Base-by-base conservation (phyloP, 768 basidiomycete genomes). In the Rossbeevera mucosa region DNA sequence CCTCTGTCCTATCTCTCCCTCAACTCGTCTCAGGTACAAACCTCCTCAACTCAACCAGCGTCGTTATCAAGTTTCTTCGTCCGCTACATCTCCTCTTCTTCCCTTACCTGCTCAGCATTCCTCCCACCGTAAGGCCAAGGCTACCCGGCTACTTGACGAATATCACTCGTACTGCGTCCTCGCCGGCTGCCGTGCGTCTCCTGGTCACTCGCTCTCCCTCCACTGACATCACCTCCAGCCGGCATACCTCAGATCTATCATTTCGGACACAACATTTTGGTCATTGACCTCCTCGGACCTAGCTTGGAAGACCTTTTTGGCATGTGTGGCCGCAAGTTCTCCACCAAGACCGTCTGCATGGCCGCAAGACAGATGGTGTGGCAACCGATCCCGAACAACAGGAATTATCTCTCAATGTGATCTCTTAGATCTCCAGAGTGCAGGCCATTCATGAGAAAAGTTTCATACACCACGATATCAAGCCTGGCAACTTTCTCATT, bases 371-470 rank as follows among this genome's bases (percentile, higher is more conserved):
- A 98, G 73, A 98, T 93, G 90, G 90, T 90, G 54, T 53, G 80
- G 64, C 29, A 16, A 16, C 30, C 20, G 2, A 1, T 29, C 45
- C 29, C 25, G 47, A 29, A 51, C 49, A 42, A 26, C 31, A 38
- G 25, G 1, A 51, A 38, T 12, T 51, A 44, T 22, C 59, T 3
- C 36, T 38, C 58, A 38, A 52, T 44, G 7, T 44, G 36, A 40
- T 38, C 38, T 53, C 29, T 36, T 58, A 98, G 95, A 77, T 99
- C 53, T 83, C 91, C 46, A 85, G 96, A 62, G 94, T 96, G 18
- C 95, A 98, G 71, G 95, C 90, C 16, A 97, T 99, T 48, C 96
- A 99, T 71, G 95, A 97, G 73, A 98, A 97, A 80, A 97, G 96
- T 72, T 83, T 99, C 64, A 98, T 99, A 63, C 98, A 99, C 70